Evolutionary conservation across 2,329 filamentous ascomycete species (phyloP).

Genomic region (Sporothrix schenckii): DNA sequence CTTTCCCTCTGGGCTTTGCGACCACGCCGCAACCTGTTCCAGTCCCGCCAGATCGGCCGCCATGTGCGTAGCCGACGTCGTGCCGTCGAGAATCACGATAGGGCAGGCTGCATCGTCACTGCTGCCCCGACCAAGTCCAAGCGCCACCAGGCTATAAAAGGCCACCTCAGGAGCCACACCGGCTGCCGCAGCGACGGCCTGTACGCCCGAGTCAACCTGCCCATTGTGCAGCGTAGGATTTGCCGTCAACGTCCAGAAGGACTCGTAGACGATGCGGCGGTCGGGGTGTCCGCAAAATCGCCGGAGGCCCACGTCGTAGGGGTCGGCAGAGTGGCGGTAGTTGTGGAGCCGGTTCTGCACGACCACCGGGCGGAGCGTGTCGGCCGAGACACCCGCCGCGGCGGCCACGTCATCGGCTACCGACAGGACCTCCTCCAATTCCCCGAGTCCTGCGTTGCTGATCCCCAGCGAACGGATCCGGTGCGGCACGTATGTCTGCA

Average conservation of each 20-base stretch:
- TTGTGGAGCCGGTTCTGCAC: slow-evolving; percentile 76
- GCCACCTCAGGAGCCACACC: slow-evolving; percentile 48
- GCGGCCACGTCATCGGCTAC: slow-evolving; percentile 21
- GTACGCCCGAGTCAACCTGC: slow-evolving; percentile 46
- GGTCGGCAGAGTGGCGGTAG: slow-evolving; percentile 48
- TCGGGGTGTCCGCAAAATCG: slow-evolving; percentile 48
- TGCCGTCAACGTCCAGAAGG: slow-evolving; percentile 58
- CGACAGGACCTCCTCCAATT: slow-evolving; percentile 58
- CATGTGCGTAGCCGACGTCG: slow-evolving; percentile 52
- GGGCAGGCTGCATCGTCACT: slow-evolving; percentile 46
- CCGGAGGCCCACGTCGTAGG: slow-evolving; percentile 63
- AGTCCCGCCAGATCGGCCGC: slow-evolving; percentile 52
- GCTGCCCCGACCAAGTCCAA: slow-evolving; percentile 50
- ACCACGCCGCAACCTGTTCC: slow-evolving; percentile 48
- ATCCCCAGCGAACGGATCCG: slow-evolving; percentile 70
- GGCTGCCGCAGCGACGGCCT: slow-evolving; percentile 50
- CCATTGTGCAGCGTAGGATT: slow-evolving; percentile 47
- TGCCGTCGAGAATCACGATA: slow-evolving; percentile 35
- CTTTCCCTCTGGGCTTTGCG: slow-evolving; percentile 30
- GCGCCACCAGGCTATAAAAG: slow-evolving; percentile 50
- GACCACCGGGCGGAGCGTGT: slow-evolving; percentile 53
- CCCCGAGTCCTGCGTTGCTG: slow-evolving; percentile 67
- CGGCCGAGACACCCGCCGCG: neutral
- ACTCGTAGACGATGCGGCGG: slow-evolving; percentile 51
- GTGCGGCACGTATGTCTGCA: slow-evolving; percentile 68